Percentiles rank a stretch among this genome's conserved stretches.
phyloP scores from a whole-genome alignment of 1,284 basidiomycete genomes.

The Ceratobasidium sp. region DNA sequence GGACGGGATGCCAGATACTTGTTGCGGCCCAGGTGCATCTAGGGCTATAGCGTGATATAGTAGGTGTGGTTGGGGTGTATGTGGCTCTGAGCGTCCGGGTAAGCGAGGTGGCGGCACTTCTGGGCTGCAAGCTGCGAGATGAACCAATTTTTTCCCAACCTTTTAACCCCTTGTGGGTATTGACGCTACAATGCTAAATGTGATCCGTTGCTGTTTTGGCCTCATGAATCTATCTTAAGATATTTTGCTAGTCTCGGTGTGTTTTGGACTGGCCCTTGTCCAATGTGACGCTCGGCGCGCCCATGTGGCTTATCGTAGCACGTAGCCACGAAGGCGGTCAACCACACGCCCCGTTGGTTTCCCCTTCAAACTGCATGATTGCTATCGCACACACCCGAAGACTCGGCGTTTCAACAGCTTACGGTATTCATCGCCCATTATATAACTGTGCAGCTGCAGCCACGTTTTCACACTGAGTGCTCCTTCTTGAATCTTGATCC shows the following conservation, averaged over 20 bases:
- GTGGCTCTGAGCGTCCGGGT: background rate
- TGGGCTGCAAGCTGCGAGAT: background rate
- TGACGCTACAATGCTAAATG: background rate
- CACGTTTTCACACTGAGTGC: background rate
- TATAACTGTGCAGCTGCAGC: background rate
- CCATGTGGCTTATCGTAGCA: too few relatives aligned
- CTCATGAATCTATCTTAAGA: too few relatives aligned
- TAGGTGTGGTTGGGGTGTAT: background rate
- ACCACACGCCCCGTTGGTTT: too few relatives aligned
- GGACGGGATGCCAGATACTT: too few relatives aligned
- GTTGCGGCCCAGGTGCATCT: too few relatives aligned
- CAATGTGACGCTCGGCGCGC: too few relatives aligned
- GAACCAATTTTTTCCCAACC: background rate
- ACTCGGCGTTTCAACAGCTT: constrained; percentile 1
- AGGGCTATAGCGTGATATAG: background rate
- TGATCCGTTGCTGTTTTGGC: background rate
- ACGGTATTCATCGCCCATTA: constrained; percentile 7
- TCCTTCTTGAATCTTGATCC: background rate
- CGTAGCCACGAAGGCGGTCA: too few relatives aligned
- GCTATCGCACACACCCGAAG: background rate
- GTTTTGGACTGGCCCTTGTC: too few relatives aligned
- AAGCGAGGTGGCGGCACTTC: background rate
- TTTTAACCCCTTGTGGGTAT: background rate
- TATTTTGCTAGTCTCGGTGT: too few relatives aligned
- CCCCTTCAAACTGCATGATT: background rate